phyloP scores from a whole-genome alignment of 441 rosid genomes.

The Pelargonium fulgidum region DNA sequence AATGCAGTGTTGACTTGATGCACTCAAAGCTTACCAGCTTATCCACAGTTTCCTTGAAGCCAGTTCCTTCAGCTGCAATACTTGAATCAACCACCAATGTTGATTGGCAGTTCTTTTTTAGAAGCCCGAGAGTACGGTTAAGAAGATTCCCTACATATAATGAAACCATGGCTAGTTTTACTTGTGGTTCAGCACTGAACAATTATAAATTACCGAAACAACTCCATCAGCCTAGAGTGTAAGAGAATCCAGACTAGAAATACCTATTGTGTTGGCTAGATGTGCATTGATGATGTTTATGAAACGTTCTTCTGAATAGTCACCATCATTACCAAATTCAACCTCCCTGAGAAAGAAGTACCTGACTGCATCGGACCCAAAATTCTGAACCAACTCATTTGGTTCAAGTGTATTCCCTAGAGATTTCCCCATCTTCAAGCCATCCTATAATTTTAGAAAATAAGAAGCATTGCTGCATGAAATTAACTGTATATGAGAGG shows the following conservation, averaged over 20 bases:
- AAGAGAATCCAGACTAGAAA: conserved; percentile 3
- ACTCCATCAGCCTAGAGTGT: neutral
- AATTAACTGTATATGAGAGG: conserved; percentile 36
- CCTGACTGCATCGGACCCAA: conserved; percentile 85
- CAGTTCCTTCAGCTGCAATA: conserved; percentile 60
- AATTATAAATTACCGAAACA: neutral
- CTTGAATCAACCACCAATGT: conserved; percentile 71
- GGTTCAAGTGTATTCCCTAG: conserved; percentile 90
- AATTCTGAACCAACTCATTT: conserved; percentile 67
- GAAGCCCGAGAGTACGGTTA: conserved; percentile 90
- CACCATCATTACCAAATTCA: conserved; percentile 92
- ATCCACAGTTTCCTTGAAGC: conserved; percentile 59
- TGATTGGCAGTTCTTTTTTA: conserved; percentile 74
- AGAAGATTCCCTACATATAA: conserved; percentile 74
- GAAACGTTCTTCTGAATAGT: conserved; percentile 90
- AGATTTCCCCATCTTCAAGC: conserved; percentile 98
- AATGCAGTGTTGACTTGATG: neutral
- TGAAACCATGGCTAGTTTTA: conserved; percentile 5
- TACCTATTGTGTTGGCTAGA: conserved; percentile 93
- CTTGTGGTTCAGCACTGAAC: conserved; percentile 7
- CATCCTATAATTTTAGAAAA: conserved; percentile 66
- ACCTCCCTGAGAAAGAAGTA: conserved; percentile 87
- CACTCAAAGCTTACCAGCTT: conserved; percentile 43
- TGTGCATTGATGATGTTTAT: conserved; percentile 79
- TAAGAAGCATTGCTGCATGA: conserved; percentile 45